These are phyloP conservation scores for Amoebophrya sp. DNA, from an alignment of 169 alveolate species.

Conservation along the genomic window DNA sequence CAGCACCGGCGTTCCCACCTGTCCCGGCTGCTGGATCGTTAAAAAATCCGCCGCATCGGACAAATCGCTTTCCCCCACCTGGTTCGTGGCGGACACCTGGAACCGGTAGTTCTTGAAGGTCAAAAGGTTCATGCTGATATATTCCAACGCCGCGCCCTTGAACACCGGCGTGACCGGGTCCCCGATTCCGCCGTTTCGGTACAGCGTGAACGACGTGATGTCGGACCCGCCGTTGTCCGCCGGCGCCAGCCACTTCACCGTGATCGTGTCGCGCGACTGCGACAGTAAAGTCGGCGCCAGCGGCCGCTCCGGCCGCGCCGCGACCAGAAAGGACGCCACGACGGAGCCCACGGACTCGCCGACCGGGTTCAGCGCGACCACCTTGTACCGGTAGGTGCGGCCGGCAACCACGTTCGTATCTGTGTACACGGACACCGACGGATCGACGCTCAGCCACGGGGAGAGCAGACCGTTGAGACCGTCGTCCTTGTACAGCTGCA, in stretches of 20 bases:
- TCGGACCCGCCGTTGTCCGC: constrained; percentile 27
- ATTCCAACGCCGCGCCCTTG: constrained; percentile 9
- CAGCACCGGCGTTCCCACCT: not conserved
- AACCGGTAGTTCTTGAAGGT: not conserved
- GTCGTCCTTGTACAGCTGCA: constrained; percentile 24
- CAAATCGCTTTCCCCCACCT: constrained; percentile 2
- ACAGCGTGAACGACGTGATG: constrained; percentile 5
- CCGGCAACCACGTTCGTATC: constrained; percentile 23
- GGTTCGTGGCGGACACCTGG: constrained; percentile 15
- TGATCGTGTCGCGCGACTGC: constrained; percentile 16
- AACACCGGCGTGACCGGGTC: constrained; percentile 3
- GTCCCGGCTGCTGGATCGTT: constrained; percentile 14
- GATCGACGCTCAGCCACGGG: not conserved
- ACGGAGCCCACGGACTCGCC: not conserved
- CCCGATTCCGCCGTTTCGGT: constrained; percentile 6
- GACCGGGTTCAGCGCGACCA: constrained; percentile 13
- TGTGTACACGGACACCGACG: not conserved
- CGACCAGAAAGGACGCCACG: not conserved
- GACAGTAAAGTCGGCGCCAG: constrained; percentile 16
- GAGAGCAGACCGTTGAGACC: constrained; percentile 18
- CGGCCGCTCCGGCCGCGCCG: constrained; percentile 20
- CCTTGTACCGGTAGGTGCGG: constrained; percentile 26
- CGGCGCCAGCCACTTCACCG: constrained; percentile 23
- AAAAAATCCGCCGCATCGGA: constrained; percentile 7
- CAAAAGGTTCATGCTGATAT: not conserved